Percentiles rank a stretch among this genome's conserved stretches.
These are phyloP conservation scores for Claviceps pusilla DNA, from an alignment of 2,329 filamentous ascomycete genomes.

Conservation along the genomic window DNA sequence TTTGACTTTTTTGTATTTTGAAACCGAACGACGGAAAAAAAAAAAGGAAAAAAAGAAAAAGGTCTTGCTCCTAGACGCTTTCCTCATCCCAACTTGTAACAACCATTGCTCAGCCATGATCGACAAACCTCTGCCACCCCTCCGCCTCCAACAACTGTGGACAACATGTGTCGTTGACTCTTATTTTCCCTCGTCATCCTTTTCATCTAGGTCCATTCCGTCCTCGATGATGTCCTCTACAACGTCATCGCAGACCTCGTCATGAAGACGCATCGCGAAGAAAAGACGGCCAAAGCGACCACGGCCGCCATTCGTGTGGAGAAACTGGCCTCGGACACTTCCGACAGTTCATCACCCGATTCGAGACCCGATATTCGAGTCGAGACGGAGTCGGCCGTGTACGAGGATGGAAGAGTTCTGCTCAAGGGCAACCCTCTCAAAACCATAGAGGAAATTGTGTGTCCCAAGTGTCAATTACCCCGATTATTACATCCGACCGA, in stretches of 20 bases:
- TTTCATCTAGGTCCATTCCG: constrained; percentile 39
- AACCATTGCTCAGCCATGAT: not conserved
- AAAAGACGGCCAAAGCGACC: constrained; percentile 58
- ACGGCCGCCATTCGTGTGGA: constrained; percentile 51
- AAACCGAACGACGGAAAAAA: not conserved
- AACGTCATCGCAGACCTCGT: constrained; percentile 64
- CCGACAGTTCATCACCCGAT: constrained; percentile 38
- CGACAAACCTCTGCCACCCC: not conserved
- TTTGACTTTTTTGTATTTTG: not conserved
- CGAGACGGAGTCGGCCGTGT: constrained; percentile 53
- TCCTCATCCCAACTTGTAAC: not conserved
- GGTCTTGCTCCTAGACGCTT: not conserved
- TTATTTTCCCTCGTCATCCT: not conserved
- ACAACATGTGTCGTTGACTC: not conserved
- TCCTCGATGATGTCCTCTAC: constrained; percentile 61
- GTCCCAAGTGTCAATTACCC: constrained; percentile 59
- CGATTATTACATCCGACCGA: constrained; percentile 58
- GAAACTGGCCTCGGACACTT: constrained; percentile 42
- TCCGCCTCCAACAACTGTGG: not conserved
- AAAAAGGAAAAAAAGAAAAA: not conserved
- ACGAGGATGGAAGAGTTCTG: constrained; percentile 52
- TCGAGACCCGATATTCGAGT: constrained; percentile 40
- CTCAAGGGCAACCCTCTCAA: constrained; percentile 60
- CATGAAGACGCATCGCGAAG: constrained; percentile 60
- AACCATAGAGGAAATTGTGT: constrained; percentile 56